Percentiles rank a stretch among this genome's conserved stretches.
Evolutionary conservation across 129 eudicot genomes (phyloP).

Genomic region (Cynara cardunculus): DNA sequence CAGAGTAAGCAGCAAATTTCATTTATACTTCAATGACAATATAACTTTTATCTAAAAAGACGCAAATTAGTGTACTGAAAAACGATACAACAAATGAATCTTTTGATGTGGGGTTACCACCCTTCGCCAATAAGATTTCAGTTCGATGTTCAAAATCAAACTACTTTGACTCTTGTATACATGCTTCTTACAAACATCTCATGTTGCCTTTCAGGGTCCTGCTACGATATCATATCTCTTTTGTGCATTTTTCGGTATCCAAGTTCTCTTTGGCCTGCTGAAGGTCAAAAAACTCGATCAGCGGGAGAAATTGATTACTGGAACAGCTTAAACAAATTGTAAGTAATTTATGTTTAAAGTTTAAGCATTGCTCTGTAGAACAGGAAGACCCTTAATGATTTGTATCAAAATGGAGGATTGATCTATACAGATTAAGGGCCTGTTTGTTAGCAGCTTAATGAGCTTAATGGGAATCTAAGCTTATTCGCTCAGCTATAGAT

Average conservation of each 20-base stretch:
- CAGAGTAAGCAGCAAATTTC: slow-evolving; percentile 43
- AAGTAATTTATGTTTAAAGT: slow-evolving; percentile 24
- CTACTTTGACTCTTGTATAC: background rate
- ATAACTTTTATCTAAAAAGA: background rate
- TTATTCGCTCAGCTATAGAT: no score
- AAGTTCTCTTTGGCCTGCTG: slow-evolving; percentile 77
- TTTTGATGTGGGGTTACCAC: background rate
- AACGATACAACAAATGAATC: background rate
- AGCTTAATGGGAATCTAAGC: no score
- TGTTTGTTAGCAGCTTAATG: no score
- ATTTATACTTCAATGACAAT: background rate
- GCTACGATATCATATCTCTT: slow-evolving; percentile 59
- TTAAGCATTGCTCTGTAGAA: background rate
- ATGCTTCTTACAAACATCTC: background rate
- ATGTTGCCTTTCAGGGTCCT: slow-evolving; percentile 51
- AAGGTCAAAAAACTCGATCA: slow-evolving; percentile 90
- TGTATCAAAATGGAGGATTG: background rate
- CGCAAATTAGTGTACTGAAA: background rate
- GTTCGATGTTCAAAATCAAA: background rate
- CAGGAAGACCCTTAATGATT: background rate
- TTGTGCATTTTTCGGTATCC: slow-evolving; percentile 82
- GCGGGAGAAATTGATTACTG: slow-evolving; percentile 80
- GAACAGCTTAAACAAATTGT: slow-evolving; percentile 75
- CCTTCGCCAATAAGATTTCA: background rate
- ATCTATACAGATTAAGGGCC: background rate